Base-by-base conservation (phyloP, 305 asterid species). In the Ruellia speciosa region DNA sequence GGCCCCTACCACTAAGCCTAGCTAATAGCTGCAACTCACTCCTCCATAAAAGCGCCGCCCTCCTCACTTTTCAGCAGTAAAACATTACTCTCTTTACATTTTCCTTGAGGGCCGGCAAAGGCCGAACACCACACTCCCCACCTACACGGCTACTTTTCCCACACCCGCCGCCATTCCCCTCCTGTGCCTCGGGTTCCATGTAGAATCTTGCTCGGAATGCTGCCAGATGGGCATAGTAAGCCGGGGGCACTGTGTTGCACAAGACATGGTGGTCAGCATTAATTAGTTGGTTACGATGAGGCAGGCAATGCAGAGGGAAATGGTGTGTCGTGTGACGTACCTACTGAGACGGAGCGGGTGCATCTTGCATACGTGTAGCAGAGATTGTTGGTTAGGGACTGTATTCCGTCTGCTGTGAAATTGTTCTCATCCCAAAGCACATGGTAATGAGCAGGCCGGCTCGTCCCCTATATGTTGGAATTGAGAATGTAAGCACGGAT, bases 291-390 rank as follows among this genome's bases (percentile, higher is more conserved):
- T 24, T 18, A 7, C 50, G 13, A 24, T 48, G 17, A 10, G 12
- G 9, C 9, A 7, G 9, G 12, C 2, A 6, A 33, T 33, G 37
- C 37, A 33, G 37, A 4, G 37, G 37, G 37, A n/a, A n/a, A n/a
- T n/a, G n/a, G n/a, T n/a, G n/a, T n/a, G n/a, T n/a, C n/a, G n/a
- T n/a, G 40, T 9, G 9, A 75, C 93, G 75, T 66, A 92, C 99
- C 99, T 0, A 92, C 95, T 16, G 99, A 92, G 48, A 92, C 99
- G 0, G 99, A 92, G 49, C 99, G 97, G 0, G 99, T 92, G 80
- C 99, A 92, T 64, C 99, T 82, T n/a, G 99, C 99, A 37, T 92
- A 92, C 18, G 99, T 92, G 50, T 92, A 92, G 70, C 99, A 92
- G 48, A 92, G 97, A 70, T 92, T 92, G 76, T 92, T 92, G 3